Evolutionary conservation across 176 grass and related monocot species (phyloP), one percentile per base, ranked within the genome.

Genomic region (Zoysia pacifica): DNA sequence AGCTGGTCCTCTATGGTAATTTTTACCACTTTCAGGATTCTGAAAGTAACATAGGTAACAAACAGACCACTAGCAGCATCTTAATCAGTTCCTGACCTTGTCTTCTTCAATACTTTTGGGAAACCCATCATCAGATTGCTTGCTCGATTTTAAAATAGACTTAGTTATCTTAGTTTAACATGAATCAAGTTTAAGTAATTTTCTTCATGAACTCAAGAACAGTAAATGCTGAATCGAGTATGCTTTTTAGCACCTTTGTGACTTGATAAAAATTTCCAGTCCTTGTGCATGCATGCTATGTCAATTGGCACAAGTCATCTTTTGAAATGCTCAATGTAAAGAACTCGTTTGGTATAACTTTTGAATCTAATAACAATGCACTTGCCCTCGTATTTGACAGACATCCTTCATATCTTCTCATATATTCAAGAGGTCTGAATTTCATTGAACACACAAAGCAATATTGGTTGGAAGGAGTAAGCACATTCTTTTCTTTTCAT

Each of bases 381-480:
- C 38, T 76, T 85, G 12, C 14, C 69, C 16, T 88, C 14, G 46
- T 86, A 52, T 65, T 75, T 87, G 28, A 55, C 92, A 99, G 96
- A 99, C 55, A 91, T 99, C 86, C 96, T 99, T 84, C 92, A 99
- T 83, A 82, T 93, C 18, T 99, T 95, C 79, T 99, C 96, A 54
- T 99, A 95, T 72, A 52, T 99, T 62, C 92, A 77, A 91, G 82
- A 67, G 92, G 91, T 79, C 81, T 91, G 74, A 99, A 99, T 71
- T 99, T 99, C 58, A 99, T 99, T 43, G 88, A 91, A 52, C 96
- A 99, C 83, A 95, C 90, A 40, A 28, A 99, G 96, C 81, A 92
- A 89, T 89, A 89, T 99, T 95, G 92, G 90, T 60, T 95, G 90
- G 96, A 99, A 82, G 80, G 92, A 99, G 96, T 93, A 91, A 95